phyloP scores from a whole-genome alignment of 163 green algal genomes.

The Smithsoniella earleae region DNA sequence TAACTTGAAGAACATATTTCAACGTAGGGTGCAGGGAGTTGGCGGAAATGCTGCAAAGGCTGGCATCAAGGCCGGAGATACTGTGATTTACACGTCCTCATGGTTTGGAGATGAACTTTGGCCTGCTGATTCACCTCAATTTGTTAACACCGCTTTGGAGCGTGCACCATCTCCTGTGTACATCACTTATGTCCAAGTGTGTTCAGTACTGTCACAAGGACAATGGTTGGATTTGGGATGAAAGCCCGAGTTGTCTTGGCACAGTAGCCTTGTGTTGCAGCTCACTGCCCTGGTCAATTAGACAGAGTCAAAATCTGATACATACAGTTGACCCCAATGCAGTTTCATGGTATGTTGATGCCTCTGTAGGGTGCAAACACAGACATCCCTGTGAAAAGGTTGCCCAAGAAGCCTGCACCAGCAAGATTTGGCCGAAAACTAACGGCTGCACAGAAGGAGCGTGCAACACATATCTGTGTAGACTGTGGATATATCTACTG shows the following conservation, averaged over 20 bases:
- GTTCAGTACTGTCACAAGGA: too few relatives aligned
- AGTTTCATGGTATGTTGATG: too few relatives aligned
- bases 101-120: conserved; percentile 97
- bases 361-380: conserved; percentile 77
- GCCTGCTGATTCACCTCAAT: conserved; percentile 62
- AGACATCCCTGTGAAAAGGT: conserved; percentile 72
- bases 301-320: too few relatives aligned
- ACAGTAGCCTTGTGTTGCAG: too few relatives aligned
- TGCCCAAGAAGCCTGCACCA: conserved; percentile 84
- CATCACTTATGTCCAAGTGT: conserved; percentile 61
- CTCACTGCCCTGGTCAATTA: too few relatives aligned
- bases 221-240: too few relatives aligned
- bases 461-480: conserved; percentile 91
- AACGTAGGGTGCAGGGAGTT: conserved; percentile 40
- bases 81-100: conserved; percentile 83
- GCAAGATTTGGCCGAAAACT: conserved; percentile 85
- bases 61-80: conserved; percentile 81
- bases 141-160: conserved; percentile 39
- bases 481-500: conserved; percentile 61
- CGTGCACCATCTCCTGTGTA: conserved; percentile 62
- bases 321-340: too few relatives aligned
- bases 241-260: too few relatives aligned
- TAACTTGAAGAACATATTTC: background rate
- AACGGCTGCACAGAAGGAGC: conserved; percentile 69
- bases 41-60: conserved; percentile 79